Evolutionary conservation across 148 eudicot genomes (phyloP).

Genomic region (Bassia scoparia): DNA sequence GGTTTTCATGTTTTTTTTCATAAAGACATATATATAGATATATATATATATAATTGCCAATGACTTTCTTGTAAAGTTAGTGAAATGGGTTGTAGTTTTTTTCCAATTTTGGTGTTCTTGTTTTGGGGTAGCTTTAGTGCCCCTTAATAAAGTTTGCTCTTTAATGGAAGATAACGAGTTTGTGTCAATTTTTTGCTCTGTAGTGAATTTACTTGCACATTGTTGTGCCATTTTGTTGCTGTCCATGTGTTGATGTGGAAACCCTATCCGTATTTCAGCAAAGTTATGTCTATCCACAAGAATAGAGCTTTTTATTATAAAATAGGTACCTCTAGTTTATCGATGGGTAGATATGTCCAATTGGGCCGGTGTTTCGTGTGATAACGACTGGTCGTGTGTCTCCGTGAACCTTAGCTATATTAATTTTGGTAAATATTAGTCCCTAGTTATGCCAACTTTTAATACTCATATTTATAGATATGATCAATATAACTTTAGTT

Average conservation of each 20-base stretch:
- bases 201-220: conserved; percentile 24
- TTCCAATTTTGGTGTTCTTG: not conserved
- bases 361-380: conserved; percentile 52
- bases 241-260: conserved; percentile 19
- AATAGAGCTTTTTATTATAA: conserved; percentile 58
- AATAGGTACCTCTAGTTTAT: conserved; percentile 48
- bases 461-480: conserved; percentile 52
- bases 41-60: not conserved
- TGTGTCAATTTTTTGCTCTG: conserved; percentile 10
- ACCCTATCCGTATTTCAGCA: conserved; percentile 31
- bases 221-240: conserved; percentile 23
- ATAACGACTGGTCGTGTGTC: conserved; percentile 54
- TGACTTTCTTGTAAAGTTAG: conserved; percentile 9
- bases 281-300: conserved; percentile 48
- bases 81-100: conserved; percentile 13
- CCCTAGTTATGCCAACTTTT: conserved; percentile 60
- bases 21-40: conserved; percentile 22
- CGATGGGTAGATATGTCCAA: conserved; percentile 46
- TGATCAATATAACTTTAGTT: conserved; percentile 55
- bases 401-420: conserved; percentile 53
- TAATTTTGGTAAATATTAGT: conserved; percentile 57
- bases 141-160: conserved; percentile 14
- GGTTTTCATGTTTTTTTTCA: conserved; percentile 14
- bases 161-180: conserved; percentile 43
- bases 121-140: not conserved